Percentiles rank a stretch among this genome's conserved stretches.
phyloP scores from a whole-genome alignment of 345 rosid species.

The Hibiscus mutabilis region DNA sequence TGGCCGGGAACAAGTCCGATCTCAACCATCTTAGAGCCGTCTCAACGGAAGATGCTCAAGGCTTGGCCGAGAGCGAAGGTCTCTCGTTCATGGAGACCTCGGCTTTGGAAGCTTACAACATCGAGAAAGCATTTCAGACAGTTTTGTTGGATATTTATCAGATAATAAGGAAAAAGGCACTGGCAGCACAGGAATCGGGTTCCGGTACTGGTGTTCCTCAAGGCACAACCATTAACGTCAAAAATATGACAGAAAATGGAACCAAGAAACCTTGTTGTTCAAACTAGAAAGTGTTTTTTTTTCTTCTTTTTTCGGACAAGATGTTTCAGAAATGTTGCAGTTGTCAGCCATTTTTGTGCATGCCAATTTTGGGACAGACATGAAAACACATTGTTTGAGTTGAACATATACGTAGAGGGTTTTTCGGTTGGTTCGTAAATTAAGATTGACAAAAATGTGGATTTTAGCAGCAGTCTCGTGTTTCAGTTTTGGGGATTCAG shows the following conservation, averaged over 20 bases:
- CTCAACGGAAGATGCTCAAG: background rate
- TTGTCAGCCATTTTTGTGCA: too few species aligned
- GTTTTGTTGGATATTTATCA: background rate
- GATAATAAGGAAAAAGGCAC: background rate
- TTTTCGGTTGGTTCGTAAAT: background rate
- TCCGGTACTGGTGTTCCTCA: background rate
- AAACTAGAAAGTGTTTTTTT: background rate
- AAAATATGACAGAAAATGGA: background rate
- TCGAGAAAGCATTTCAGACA: background rate
- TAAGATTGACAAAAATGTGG: too few species aligned
- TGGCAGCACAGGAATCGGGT: background rate
- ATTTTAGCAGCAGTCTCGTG: background rate
- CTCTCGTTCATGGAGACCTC: background rate
- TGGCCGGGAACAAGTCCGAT: background rate
- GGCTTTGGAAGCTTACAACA: background rate
- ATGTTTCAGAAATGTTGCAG: too few species aligned
- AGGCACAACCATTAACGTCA: background rate
- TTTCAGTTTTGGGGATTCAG: too few species aligned
- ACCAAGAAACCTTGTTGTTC: background rate
- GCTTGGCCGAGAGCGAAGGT: background rate
- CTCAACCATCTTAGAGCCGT: background rate
- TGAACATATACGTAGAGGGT: background rate
- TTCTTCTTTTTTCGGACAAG: too few species aligned
- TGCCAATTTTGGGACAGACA: too few species aligned
- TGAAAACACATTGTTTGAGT: background rate